A percentile compares a stretch with the other conserved stretches of the same genome.
These are phyloP conservation scores for Ceratocystis smalleyi DNA, from an alignment of 2,329 filamentous ascomycete species.

Conservation along the genomic window DNA sequence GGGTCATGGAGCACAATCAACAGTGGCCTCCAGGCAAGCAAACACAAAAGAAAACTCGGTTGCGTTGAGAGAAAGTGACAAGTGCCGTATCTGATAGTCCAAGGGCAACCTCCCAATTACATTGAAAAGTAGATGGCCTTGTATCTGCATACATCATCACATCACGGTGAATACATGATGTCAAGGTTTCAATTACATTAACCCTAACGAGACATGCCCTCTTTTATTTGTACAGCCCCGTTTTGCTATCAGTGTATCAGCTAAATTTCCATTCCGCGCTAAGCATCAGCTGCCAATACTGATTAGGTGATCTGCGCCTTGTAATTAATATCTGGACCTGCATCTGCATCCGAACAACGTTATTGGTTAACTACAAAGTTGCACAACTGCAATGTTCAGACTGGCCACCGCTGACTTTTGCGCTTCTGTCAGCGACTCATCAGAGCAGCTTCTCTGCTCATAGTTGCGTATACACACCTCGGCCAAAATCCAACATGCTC, in stretches of 20 bases:
- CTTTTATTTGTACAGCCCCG: neutral
- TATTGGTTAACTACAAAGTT: neutral
- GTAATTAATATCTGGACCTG: too few relatives aligned
- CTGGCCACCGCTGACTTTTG: neutral
- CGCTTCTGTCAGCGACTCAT: neutral
- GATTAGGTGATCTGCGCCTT: neutral
- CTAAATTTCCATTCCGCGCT: neutral
- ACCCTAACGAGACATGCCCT: neutral
- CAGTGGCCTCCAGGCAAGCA: neutral
- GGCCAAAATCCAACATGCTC: conserved; percentile 16
- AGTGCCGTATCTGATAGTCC: neutral
- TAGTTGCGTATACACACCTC: neutral
- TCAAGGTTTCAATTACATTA: neutral
- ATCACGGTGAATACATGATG: neutral
- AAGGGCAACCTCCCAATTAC: neutral
- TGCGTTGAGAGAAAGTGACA: neutral
- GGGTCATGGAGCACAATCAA: neutral
- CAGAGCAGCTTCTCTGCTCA: neutral
- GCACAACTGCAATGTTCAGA: neutral
- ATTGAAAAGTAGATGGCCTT: neutral
- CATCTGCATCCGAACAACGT: too few relatives aligned
- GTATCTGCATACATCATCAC: too few relatives aligned
- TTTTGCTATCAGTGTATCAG: neutral
- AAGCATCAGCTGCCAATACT: neutral
- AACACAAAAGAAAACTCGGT: neutral